Conservation (phyloP, 345 rosid genomes). For the sweet orange (Citrus sinensis) region DVS_A1.0 CM039163.1:40214001-40214500, state of each 20-base stretch:
- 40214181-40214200: slow-evolving; percentile 79
- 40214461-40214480: not conserved
- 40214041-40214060: slow-evolving; percentile 63
- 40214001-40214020: slow-evolving; percentile 99
- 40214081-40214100: slow-evolving; percentile 75
- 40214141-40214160: slow-evolving; percentile 88
- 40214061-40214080: slow-evolving; percentile 77
- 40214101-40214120: slow-evolving; percentile 70
- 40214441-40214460: not conserved
- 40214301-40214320: slow-evolving; percentile 66
- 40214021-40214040: slow-evolving; percentile 90
- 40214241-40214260: slow-evolving; percentile 65
- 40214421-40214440: slow-evolving; percentile 46
- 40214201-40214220: slow-evolving; percentile 64
- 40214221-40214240: slow-evolving; percentile 53
- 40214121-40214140: slow-evolving; percentile 77
- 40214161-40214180: slow-evolving; percentile 86
- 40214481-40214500: too few species aligned
- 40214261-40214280: slow-evolving; percentile 66
- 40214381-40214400: slow-evolving; percentile 76
- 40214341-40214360: slow-evolving; percentile 60
- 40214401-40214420: slow-evolving; percentile 66
- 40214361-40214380: slow-evolving; percentile 84
- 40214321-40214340: slow-evolving; percentile 62
- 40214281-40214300: slow-evolving; percentile 70